phyloP scores from a whole-genome alignment of 176 grass and related monocot species.

The Oropetium thomaeum region DNA sequence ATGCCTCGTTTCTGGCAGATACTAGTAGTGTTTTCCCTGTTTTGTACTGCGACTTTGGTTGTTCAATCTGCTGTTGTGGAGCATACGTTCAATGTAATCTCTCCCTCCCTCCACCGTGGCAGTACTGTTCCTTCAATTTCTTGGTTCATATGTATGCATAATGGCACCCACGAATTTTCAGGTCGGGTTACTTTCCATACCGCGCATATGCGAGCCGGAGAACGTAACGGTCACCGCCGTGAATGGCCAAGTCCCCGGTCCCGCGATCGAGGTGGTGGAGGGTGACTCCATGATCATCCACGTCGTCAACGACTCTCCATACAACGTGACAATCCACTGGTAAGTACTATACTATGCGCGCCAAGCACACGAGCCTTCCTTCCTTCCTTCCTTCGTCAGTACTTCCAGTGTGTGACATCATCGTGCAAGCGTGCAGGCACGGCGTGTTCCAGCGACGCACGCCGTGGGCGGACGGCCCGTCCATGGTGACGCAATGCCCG shows the following conservation, averaged over 20 bases:
- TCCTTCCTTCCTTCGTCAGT: too few relatives aligned
- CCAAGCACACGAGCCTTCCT: background rate
- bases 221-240: constrained; percentile 41
- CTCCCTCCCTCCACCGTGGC: background rate
- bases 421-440: constrained; percentile 43
- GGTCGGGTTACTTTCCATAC: constrained; percentile 50
- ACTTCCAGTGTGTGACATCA: too few relatives aligned
- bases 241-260: constrained; percentile 50
- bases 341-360: too few relatives aligned
- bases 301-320: constrained; percentile 56
- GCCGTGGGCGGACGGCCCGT: constrained; percentile 69
- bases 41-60: constrained; percentile 9
- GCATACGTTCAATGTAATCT: constrained; percentile 62
- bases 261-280: constrained; percentile 41
- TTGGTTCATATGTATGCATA: background rate
- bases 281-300: constrained; percentile 55
- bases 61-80: constrained; percentile 51
- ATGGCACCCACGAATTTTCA: constrained; percentile 3
- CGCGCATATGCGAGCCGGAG: constrained; percentile 39
- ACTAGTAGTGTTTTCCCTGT: constrained; percentile 25
- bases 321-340: constrained; percentile 64
- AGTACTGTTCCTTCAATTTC: background rate
- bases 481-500: constrained; percentile 78
- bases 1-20: constrained; percentile 33
- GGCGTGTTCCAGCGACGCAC: constrained; percentile 61